These are phyloP conservation scores for Cladosporium sp. DNA, from an alignment of 2,329 filamentous ascomycete species.

Conservation along the genomic window DNA sequence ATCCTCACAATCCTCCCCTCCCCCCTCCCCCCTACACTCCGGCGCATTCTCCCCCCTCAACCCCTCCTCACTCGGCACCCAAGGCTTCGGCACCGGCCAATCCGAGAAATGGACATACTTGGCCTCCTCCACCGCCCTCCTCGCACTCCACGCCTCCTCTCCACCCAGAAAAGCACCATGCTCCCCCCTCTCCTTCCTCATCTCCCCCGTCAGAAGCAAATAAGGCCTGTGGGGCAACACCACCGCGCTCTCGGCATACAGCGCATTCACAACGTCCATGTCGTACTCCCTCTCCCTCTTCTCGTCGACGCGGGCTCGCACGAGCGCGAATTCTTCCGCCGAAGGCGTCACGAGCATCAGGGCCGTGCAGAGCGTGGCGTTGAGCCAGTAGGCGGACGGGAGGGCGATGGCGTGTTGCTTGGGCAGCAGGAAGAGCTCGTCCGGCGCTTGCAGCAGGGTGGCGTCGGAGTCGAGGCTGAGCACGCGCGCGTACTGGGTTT, in stretches of 20 bases:
- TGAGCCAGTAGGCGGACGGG: slow-evolving; percentile 68
- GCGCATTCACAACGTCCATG: slow-evolving; percentile 53
- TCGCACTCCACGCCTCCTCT: slow-evolving; percentile 51
- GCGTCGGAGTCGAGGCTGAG: slow-evolving; percentile 61
- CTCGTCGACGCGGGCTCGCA: slow-evolving; percentile 11
- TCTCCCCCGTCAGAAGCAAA: slow-evolving; percentile 60
- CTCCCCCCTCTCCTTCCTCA: slow-evolving; percentile 48
- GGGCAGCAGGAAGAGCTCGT: slow-evolving; percentile 68
- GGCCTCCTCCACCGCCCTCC: slow-evolving; percentile 53
- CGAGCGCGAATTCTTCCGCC: slow-evolving; percentile 9
- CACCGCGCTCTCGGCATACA: slow-evolving; percentile 57
- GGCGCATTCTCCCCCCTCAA: slow-evolving; percentile 26
- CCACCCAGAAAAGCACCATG: slow-evolving; percentile 46
- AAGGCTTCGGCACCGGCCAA: slow-evolving; percentile 65
- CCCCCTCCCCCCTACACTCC: not conserved
- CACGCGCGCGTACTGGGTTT: slow-evolving; percentile 58
- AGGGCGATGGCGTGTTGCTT: slow-evolving; percentile 52
- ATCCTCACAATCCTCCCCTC: slow-evolving; percentile 16
- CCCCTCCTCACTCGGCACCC: slow-evolving; percentile 42
- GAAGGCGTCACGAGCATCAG: slow-evolving; percentile 21
- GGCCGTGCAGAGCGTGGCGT: slow-evolving; percentile 33
- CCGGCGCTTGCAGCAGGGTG: slow-evolving; percentile 59
- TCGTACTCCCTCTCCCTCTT: slow-evolving; percentile 32
- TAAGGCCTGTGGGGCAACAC: slow-evolving; percentile 63
- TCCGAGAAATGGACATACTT: slow-evolving; percentile 69